Base-by-base conservation (phyloP, 176 grass and related monocot genomes). In the Tuctoria greenei region DNA sequence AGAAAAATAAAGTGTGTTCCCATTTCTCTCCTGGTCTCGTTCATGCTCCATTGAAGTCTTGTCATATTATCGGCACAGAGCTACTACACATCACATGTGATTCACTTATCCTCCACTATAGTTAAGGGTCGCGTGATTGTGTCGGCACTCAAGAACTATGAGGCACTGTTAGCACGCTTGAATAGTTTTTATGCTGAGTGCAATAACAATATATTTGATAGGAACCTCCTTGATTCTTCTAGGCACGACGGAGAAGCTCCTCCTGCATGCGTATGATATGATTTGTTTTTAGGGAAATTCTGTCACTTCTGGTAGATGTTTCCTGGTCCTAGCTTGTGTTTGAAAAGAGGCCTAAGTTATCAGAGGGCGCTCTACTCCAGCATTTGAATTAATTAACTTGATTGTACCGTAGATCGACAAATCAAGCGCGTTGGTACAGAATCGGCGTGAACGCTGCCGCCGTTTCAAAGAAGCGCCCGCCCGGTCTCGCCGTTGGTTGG, bases 11-110 rank as follows among this genome's bases (percentile, higher is more conserved):
- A n/a, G n/a, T n/a, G n/a, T n/a, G n/a, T n/a, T n/a, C n/a, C 26
- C 13, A 28, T 69, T n/a, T 49, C 67, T 54, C 68, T 21, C 10
- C 4, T n/a, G 31, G n/a, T n/a, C 10, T 71, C 20, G 54, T 38
- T 23, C 52, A 11, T 58, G 40, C n/a, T 60, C 54, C 71, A 74
- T 10, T 59, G 10, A 39, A 73, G 52, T 73, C 36, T 58, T 26
- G 71, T 43, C 54, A 25, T 6, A 18, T 57, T 43, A 40, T 14
- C n/a, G n/a, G n/a, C 14, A 8, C 23, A 56, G 15, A 26, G 55
- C 23, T 58, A n/a, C n/a, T n/a, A n/a, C n/a, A n/a, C n/a, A n/a
- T 4, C 23, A 5, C 10, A 27, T 31, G 26, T 31, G 14, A 13
- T 17, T 61, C 26, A 34, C 26, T 61, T 61, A 61, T 61, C 26